Conservation (phyloP, 768 basidiomycete species). For the Melanogaster broomeanus region DNA sequence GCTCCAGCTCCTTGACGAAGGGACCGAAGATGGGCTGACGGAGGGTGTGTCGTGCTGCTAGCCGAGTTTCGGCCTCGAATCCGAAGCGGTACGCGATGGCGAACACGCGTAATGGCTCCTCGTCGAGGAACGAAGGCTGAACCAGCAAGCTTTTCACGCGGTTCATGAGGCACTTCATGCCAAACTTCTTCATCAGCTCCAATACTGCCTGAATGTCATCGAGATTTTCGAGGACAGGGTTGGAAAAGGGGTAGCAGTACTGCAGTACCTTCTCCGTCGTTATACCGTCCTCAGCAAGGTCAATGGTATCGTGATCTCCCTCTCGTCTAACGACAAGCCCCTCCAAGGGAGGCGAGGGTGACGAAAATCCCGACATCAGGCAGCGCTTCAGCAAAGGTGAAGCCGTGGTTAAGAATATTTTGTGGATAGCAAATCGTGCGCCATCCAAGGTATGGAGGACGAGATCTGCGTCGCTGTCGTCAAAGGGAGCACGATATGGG, state of each 20-base stretch:
- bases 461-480: conserved; percentile 42
- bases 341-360: conserved; percentile 29
- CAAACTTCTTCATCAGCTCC: conserved; percentile 40
- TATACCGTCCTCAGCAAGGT: conserved; percentile 33
- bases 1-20: conserved; percentile 37
- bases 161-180: conserved; percentile 34
- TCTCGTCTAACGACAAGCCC: conserved; percentile 25
- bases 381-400: conserved; percentile 42
- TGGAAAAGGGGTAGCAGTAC: conserved; percentile 39
- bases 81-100: conserved; percentile 41
- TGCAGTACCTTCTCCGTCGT: conserved; percentile 35
- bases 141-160: conserved; percentile 30
- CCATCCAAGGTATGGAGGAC: conserved; percentile 44
- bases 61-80: conserved; percentile 32
- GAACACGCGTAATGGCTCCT: conserved; percentile 38
- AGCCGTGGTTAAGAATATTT: conserved; percentile 41
- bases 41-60: conserved; percentile 38
- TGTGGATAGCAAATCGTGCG: conserved; percentile 45
- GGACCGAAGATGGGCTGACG: conserved; percentile 35
- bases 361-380: conserved; percentile 25
- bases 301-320: conserved; percentile 25
- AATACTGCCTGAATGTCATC: conserved; percentile 37
- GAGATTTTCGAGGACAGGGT: conserved; percentile 33
- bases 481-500: conserved; percentile 36
- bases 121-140: conserved; percentile 25